These are phyloP conservation scores for Magnaporthales sp. DNA, from an alignment of 2,329 filamentous ascomycete species.

Conservation along the genomic window DNA sequence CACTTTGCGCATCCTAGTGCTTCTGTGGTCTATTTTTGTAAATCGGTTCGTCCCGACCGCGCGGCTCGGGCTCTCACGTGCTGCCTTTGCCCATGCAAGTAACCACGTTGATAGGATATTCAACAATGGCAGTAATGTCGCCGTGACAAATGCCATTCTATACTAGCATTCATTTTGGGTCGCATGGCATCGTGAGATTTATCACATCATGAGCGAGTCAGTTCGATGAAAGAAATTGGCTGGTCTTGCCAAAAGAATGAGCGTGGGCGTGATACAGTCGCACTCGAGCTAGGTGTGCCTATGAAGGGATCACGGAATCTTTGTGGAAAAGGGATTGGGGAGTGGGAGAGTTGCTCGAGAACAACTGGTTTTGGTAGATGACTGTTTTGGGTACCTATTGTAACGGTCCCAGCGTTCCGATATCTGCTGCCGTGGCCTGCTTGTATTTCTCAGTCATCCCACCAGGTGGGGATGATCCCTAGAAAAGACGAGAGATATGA, in stretches of 20 bases:
- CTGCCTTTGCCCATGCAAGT: not conserved
- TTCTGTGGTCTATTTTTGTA: not conserved
- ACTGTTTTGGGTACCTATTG: not conserved
- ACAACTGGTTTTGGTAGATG: not conserved
- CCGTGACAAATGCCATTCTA: not conserved
- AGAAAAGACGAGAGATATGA: not conserved
- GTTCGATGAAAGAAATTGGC: no score
- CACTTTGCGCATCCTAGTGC: not conserved
- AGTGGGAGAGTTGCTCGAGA: not conserved
- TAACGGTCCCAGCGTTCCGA: not conserved
- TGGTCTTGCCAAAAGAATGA: no score
- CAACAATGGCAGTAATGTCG: not conserved
- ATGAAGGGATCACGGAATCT: no score
- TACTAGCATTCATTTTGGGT: not conserved
- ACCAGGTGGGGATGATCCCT: not conserved
- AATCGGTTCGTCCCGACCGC: not conserved
- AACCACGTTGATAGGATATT: not conserved
- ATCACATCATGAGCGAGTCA: no score
- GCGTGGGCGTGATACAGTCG: no score
- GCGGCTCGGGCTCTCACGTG: not conserved
- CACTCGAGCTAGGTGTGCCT: no score
- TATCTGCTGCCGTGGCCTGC: not conserved
- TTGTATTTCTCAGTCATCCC: not conserved
- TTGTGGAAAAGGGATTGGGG: not conserved
- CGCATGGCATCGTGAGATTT: not conserved